Evolutionary conservation across 2,329 filamentous ascomycete species (phyloP).

Genomic region (Pseudocercospora fijiensis): DNA sequence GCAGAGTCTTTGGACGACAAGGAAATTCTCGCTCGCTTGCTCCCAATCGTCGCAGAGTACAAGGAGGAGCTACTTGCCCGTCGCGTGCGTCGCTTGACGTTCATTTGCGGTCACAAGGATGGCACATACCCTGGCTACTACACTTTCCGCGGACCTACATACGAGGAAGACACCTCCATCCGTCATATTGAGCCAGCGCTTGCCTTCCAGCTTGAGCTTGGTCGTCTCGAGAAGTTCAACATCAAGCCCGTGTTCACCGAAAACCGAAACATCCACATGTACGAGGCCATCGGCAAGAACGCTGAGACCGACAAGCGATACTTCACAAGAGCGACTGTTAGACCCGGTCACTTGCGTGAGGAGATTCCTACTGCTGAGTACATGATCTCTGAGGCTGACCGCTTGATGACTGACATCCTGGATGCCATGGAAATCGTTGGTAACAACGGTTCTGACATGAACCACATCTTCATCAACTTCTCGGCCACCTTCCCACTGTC

Average conservation of each 20-base stretch:
- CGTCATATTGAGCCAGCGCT: constrained; percentile 95
- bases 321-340: constrained; percentile 94
- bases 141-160: constrained; percentile 92
- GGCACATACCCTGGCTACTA: constrained; percentile 95
- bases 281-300: constrained; percentile 92
- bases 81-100: constrained; percentile 84
- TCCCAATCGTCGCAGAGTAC: constrained; percentile 72
- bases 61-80: constrained; percentile 80
- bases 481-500: constrained; percentile 91
- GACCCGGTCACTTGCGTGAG: constrained; percentile 88
- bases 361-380: constrained; percentile 99
- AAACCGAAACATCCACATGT: constrained; percentile 98
- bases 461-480: constrained; percentile 99
- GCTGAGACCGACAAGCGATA: constrained; percentile 97
- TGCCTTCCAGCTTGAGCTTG: constrained; percentile 97
- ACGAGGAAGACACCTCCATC: constrained; percentile 89
- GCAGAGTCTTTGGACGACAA: constrained; percentile 79
- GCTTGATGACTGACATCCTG: constrained; percentile 94
- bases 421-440: constrained; percentile 98
- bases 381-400: constrained; percentile 93
- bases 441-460: constrained; percentile 98
- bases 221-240: constrained; percentile 91
- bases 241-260: constrained; percentile 98
- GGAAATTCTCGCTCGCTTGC: constrained; percentile 74
- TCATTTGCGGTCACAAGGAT: constrained; percentile 93